Conservation (phyloP, 805 yeast genomes). For the Wickerhamomyces queroliae region DNA sequence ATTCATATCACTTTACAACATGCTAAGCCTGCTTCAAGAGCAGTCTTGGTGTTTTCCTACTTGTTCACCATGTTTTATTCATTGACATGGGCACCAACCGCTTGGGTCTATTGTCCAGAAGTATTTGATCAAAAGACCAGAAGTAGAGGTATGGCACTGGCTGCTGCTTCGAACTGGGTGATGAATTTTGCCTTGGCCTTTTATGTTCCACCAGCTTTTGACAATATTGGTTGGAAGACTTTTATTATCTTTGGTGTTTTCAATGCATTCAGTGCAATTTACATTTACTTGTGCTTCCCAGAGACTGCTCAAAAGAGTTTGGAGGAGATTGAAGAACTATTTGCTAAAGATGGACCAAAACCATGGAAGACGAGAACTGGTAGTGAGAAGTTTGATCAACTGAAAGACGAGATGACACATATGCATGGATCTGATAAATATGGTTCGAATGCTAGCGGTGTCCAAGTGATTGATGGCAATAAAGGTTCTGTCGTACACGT, state of each 20-base stretch:
- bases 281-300: conserved; percentile 27
- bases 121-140: background rate
- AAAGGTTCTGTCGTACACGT: background rate
- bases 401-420: background rate
- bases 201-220: conserved; percentile 28
- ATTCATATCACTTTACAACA: background rate
- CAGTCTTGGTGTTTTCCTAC: conserved; percentile 33
- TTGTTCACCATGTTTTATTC: conserved; percentile 12
- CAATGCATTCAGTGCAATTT: conserved; percentile 22
- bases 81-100: conserved; percentile 13
- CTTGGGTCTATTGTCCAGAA: conserved; percentile 30
- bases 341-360: conserved; percentile 14
- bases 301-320: conserved; percentile 31
- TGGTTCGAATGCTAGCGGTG: too few relatives aligned
- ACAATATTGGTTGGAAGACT: conserved; percentile 26
- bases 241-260: conserved; percentile 29
- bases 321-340: conserved; percentile 26
- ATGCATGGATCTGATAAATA: background rate
- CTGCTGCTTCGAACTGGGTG: conserved; percentile 29
- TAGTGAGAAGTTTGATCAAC: background rate
- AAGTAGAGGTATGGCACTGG: conserved; percentile 1
- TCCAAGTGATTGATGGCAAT: background rate
- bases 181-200: conserved; percentile 27
- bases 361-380: background rate
- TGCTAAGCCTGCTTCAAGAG: conserved; percentile 11